Percentiles rank a stretch among this genome's conserved stretches.
Evolutionary conservation across 768 basidiomycete genomes (phyloP).

Genomic region (Podaxis mareebaensis): DNA sequence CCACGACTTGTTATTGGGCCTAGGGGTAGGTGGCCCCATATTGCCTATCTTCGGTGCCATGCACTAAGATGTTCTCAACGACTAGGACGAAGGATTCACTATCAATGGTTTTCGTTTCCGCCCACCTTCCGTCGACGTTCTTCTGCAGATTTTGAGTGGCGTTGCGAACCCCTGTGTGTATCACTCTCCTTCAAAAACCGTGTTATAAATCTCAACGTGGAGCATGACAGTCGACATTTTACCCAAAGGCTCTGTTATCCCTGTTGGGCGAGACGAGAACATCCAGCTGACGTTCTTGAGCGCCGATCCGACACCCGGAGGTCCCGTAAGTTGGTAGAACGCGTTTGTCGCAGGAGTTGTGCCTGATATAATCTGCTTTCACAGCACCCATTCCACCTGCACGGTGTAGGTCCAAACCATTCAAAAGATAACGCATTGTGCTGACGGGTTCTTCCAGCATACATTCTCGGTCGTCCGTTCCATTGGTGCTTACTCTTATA

Average conservation of each 20-base stretch:
- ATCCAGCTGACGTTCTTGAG: constrained; percentile 3
- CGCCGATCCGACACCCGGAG: constrained; percentile 1
- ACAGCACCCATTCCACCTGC: constrained; percentile 18
- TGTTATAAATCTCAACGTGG: too few relatives aligned
- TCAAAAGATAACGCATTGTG: not conserved
- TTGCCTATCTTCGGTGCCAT: not conserved
- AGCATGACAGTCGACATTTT: constrained; percentile 23
- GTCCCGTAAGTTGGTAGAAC: not conserved
- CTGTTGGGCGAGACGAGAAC: constrained; percentile 31
- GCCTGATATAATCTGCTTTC: not conserved
- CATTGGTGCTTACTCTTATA: constrained; percentile 8
- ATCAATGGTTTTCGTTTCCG: constrained; percentile 27
- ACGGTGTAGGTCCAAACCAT: constrained; percentile 24
- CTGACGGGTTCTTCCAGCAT: constrained; percentile 21
- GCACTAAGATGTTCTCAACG: not conserved
- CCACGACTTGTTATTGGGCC: not conserved
- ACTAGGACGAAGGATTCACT: constrained; percentile 17
- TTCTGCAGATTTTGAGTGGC: constrained; percentile 32
- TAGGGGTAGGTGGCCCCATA: not conserved
- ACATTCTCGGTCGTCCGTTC: constrained; percentile 14
- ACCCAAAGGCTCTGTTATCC: constrained; percentile 40
- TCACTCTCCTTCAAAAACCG: not conserved
- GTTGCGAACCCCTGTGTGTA: constrained; percentile 26
- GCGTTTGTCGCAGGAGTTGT: not conserved
- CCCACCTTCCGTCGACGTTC: constrained; percentile 35